phyloP scores from a whole-genome alignment of 2,329 filamentous ascomycete species.

The Pseudogymnoascus sp. region DNA sequence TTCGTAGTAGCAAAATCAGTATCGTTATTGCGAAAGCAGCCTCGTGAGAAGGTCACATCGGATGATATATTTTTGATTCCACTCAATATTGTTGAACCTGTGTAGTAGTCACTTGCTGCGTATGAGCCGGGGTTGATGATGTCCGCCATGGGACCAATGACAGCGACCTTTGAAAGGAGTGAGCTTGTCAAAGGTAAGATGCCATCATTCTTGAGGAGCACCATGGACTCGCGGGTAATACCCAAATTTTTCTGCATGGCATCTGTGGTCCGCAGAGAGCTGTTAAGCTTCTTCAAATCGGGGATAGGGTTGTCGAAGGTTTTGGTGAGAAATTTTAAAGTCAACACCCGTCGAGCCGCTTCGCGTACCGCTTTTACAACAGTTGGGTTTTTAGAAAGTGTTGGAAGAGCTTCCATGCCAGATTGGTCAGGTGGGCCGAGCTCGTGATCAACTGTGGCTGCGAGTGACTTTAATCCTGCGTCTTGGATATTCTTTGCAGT shows the following conservation, averaged over 20 bases:
- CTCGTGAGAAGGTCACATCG: background rate
- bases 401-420: background rate
- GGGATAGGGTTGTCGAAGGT: background rate
- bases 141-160: conserved; percentile 16
- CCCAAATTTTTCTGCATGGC: conserved; percentile 9
- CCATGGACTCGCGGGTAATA: conserved; percentile 18
- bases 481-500: conserved; percentile 14
- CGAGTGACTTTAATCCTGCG: background rate
- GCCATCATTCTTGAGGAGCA: conserved; percentile 19
- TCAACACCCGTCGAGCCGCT: background rate
- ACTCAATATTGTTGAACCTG: background rate
- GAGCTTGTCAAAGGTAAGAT: conserved; percentile 9
- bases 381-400: background rate
- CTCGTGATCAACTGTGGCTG: background rate
- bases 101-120: background rate
- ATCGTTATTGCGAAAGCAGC: background rate
- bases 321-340: background rate
- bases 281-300: background rate
- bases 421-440: background rate
- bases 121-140: conserved; percentile 17
- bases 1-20: background rate
- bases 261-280: background rate
- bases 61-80: background rate
- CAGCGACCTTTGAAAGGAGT: conserved; percentile 13
- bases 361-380: background rate